A percentile compares a stretch with the other conserved stretches of the same genome.
phyloP scores from a whole-genome alignment of 192 early-diverging fungal species.

The Coemansia sp. region DNA sequence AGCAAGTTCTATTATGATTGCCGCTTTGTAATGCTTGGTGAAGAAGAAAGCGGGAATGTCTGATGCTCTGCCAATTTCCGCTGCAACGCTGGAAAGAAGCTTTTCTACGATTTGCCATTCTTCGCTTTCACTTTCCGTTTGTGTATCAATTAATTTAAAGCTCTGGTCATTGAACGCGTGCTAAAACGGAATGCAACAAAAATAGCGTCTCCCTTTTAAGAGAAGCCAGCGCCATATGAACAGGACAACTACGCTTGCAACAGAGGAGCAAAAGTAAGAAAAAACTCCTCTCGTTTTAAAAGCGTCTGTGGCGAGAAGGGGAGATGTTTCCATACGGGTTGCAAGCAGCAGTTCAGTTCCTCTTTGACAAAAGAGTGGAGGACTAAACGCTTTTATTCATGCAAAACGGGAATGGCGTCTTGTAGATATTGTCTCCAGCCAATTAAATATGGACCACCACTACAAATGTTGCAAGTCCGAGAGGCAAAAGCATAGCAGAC shows the following conservation, averaged over 20 bases:
- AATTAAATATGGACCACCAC: background rate
- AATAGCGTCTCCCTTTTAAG: no score
- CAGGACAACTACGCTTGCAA: no score
- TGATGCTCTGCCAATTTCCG: background rate
- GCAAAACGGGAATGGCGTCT: background rate
- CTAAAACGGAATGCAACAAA: no score
- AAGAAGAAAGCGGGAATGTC: conserved; percentile 1
- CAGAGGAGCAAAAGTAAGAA: no score
- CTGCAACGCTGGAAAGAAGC: background rate
- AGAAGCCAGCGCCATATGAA: no score
- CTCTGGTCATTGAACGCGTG: no score
- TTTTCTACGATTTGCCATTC: no score
- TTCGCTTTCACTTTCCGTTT: background rate
- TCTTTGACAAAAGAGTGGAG: background rate
- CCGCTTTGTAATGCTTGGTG: background rate
- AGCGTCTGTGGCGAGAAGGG: no score
- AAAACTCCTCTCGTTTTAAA: no score
- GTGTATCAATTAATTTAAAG: no score
- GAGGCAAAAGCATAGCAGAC: background rate
- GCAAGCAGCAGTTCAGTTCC: no score
- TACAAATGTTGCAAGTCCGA: background rate
- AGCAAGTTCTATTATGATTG: background rate
- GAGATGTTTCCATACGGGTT: no score
- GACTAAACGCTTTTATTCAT: background rate
- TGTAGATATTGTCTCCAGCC: background rate